phyloP scores from a whole-genome alignment of 2,329 filamentous ascomycete genomes.

The Acarospora socialis region DNA sequence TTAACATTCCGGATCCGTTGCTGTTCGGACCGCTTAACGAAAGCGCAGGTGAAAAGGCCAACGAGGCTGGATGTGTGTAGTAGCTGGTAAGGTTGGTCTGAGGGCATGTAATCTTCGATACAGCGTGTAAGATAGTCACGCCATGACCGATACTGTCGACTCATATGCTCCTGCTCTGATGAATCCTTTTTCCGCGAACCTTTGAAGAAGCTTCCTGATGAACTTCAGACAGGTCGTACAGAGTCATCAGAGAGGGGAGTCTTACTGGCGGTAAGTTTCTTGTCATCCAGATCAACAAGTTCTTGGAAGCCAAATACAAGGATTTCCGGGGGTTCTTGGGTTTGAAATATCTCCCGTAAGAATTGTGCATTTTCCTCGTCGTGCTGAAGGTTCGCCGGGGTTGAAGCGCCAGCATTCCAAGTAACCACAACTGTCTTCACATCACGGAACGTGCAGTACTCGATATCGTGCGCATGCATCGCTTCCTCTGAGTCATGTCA shows the following conservation, averaged over 20 bases:
- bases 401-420: conserved; percentile 95
- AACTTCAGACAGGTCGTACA: conserved; percentile 18
- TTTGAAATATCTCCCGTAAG: conserved; percentile 63
- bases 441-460: conserved; percentile 77
- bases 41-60: conserved; percentile 89
- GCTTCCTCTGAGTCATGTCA: conserved; percentile 44
- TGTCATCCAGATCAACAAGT: conserved; percentile 94
- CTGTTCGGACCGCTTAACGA: conserved; percentile 69
- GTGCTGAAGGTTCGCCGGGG: conserved; percentile 66
- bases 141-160: conserved; percentile 94
- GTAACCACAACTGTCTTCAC: conserved; percentile 71
- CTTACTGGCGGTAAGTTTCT: conserved; percentile 84
- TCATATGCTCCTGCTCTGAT: conserved; percentile 71
- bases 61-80: conserved; percentile 83
- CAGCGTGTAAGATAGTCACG: conserved; percentile 72
- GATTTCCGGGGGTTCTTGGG: conserved; percentile 71
- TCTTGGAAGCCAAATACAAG: conserved; percentile 96
- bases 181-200: conserved; percentile 69
- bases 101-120: conserved; percentile 70
- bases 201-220: conserved; percentile 63
- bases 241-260: conserved; percentile 12
- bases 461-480: conserved; percentile 69
- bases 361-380: conserved; percentile 59
- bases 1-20: conserved; percentile 63
- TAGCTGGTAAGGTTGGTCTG: conserved; percentile 64